Base-by-base conservation (phyloP, 768 basidiomycete genomes). In the Trametes gibbosa region DNA sequence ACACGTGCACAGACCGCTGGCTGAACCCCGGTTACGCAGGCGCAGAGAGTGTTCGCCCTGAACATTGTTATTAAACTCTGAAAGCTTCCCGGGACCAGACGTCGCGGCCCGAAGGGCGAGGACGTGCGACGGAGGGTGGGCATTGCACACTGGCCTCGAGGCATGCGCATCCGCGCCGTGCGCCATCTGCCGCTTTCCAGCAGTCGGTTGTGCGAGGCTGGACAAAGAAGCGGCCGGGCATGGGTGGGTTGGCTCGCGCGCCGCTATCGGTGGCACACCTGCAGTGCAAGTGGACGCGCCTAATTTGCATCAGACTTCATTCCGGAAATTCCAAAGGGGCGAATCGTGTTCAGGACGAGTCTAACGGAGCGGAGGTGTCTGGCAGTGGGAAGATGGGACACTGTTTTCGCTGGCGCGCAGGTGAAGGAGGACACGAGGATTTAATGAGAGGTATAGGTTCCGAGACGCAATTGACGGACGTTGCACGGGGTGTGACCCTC, bases 301-400 rank as follows among this genome's bases (percentile, higher is more conserved):
- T 32, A 10, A 10, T 32, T 10, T 32, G 29, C 34, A 59, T 59
- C 58, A 59, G 52, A 40, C 58, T 59, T 59, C 58, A 42, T 41
- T 24, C 47, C 40, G 52, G 58, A 35, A n/a, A 19, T 14, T 34
- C 47, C 52, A 50, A 23, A 21, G 48, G 39, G 40, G n/a, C 41
- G 58, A 52, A 45, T 54, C 40, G 45, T 8, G 17, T 19, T 9
- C 10, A 32, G 39, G 34, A 29, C 24, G 46, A 45, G 39, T 13
- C n/a, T 16, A 42, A 49, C 53, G 52, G 47, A 34, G 41, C 40
- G 42, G 49, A 45, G 48, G 42, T 42, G 55, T 34, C 29, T 45
- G 34, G 35, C 43, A 16, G 23, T 48, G 55, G 48, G 48, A 49
- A 47, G 29, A 5, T 25, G 17, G n/a, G 48, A 56, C 46, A 34